phyloP scores from a whole-genome alignment of 495 filamentous ascomycete species.

The Penicillium angulare region DNA sequence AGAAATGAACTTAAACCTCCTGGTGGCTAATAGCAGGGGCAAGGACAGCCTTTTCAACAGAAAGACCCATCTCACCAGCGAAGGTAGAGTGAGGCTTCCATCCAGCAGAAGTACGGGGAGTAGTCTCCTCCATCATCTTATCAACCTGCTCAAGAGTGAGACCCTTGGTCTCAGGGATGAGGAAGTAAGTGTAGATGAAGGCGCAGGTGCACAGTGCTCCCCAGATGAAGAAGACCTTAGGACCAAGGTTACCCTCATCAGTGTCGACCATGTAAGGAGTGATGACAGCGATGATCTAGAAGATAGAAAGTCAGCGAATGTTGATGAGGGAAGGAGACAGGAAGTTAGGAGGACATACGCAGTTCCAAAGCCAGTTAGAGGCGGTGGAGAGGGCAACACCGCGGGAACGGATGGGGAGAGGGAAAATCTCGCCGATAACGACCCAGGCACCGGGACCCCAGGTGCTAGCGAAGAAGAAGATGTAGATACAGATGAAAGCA shows the following conservation, averaged over 20 bases:
- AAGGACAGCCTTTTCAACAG: conserved; percentile 39
- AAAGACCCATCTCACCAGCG: conserved; percentile 60
- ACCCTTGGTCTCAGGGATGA: conserved; percentile 84
- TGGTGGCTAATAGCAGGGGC: conserved; percentile 32
- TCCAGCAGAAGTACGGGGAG: conserved; percentile 67
- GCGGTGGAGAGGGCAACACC: conserved; percentile 79
- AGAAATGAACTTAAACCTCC: conserved; percentile 25
- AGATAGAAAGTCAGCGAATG: conserved; percentile 7
- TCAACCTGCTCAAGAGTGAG: conserved; percentile 87
- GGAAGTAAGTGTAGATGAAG: conserved; percentile 74
- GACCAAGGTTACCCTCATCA: conserved; percentile 65
- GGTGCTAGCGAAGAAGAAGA: conserved; percentile 73
- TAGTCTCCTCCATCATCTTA: conserved; percentile 85
- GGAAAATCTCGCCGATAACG: conserved; percentile 85
- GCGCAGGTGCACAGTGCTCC: conserved; percentile 64
- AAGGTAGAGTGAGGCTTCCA: conserved; percentile 78
- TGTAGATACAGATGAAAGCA: conserved; percentile 74
- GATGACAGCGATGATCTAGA: conserved; percentile 63
- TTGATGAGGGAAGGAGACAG: background rate
- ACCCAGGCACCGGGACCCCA: conserved; percentile 80
- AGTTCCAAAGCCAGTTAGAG: conserved; percentile 89
- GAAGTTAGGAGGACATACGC: conserved; percentile 7
- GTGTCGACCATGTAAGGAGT: conserved; percentile 76
- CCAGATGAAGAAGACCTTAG: conserved; percentile 87
- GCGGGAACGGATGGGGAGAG: conserved; percentile 76